These are phyloP conservation scores for Aspergillus sp. DNA, from an alignment of 2,329 filamentous ascomycete species.

Conservation along the genomic window DNA sequence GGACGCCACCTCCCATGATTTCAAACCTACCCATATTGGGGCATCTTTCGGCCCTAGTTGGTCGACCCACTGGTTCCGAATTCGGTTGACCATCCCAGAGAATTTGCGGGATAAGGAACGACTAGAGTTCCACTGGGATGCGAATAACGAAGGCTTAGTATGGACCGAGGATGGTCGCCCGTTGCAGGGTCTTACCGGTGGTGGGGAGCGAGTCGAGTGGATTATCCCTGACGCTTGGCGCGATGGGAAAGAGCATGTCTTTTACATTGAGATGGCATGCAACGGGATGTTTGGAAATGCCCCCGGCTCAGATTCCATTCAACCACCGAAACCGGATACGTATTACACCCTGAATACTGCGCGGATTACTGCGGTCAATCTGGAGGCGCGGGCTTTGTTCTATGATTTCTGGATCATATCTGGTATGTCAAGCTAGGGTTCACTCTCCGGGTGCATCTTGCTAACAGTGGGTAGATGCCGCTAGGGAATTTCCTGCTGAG, in stretches of 20 bases:
- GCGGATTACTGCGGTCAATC: conserved; percentile 85
- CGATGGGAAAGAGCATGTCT: conserved; percentile 80
- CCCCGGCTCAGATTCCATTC: conserved; percentile 77
- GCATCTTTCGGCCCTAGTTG: conserved; percentile 87
- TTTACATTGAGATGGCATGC: conserved; percentile 98
- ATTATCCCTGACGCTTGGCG: conserved; percentile 78
- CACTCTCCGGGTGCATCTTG: not conserved
- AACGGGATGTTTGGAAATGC: conserved; percentile 98
- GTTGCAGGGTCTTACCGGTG: conserved; percentile 86
- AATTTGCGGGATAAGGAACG: conserved; percentile 72
- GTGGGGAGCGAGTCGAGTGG: conserved; percentile 88
- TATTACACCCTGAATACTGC: conserved; percentile 75
- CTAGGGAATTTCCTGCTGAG: conserved; percentile 83
- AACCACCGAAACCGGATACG: conserved; percentile 82
- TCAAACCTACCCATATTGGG: conserved; percentile 72
- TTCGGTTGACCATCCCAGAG: conserved; percentile 73
- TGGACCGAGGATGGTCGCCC: conserved; percentile 90
- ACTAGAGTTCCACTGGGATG: conserved; percentile 96
- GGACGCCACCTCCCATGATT: conserved; percentile 75
- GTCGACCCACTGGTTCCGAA: conserved; percentile 97
- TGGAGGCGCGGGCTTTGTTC: conserved; percentile 76
- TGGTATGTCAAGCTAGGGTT: conserved; percentile 28
- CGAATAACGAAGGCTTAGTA: conserved; percentile 88
- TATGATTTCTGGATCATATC: conserved; percentile 96
- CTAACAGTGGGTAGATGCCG: conserved; percentile 63